A percentile compares a stretch with the other conserved stretches of the same genome.
Evolutionary conservation across 1,284 basidiomycete species (phyloP).

Genomic region (Marasmius oreades): DNA sequence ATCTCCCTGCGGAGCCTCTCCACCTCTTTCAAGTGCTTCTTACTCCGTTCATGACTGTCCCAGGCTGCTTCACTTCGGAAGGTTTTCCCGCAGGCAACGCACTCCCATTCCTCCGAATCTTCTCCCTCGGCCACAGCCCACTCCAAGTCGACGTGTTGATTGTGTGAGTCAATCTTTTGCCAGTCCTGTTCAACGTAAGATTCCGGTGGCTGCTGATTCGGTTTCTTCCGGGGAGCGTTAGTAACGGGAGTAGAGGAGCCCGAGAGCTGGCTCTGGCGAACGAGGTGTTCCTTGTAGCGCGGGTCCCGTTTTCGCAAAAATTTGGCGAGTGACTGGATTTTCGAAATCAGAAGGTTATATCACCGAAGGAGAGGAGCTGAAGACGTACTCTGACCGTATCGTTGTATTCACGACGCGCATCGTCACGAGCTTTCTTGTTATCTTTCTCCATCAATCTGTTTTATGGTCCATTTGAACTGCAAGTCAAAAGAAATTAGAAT

Average conservation of each 20-base stretch:
- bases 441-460: constrained; percentile 90
- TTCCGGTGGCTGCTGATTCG: constrained; percentile 21
- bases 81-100: constrained; percentile 90
- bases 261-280: constrained; percentile 33
- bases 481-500: neutral
- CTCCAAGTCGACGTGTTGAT: constrained; percentile 57
- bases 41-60: constrained; percentile 95
- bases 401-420: constrained; percentile 89
- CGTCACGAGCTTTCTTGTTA: constrained; percentile 89
- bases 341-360: constrained; percentile 26
- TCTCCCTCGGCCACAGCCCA: constrained; percentile 69
- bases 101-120: constrained; percentile 85
- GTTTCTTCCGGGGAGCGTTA: constrained; percentile 18
- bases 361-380: neutral
- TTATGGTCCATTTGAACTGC: constrained; percentile 9
- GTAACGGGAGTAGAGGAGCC: constrained; percentile 24
- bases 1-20: constrained; percentile 74
- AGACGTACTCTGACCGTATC: constrained; percentile 78
- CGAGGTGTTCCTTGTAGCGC: constrained; percentile 76
- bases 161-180: constrained; percentile 58
- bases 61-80: constrained; percentile 94
- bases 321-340: constrained; percentile 68
- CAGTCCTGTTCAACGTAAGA: constrained; percentile 79
- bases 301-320: constrained; percentile 95
- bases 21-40: constrained; percentile 90